Evolutionary conservation across 2,329 filamentous ascomycete genomes (phyloP).

Genomic region (Tolypocladium tundrense): DNA sequence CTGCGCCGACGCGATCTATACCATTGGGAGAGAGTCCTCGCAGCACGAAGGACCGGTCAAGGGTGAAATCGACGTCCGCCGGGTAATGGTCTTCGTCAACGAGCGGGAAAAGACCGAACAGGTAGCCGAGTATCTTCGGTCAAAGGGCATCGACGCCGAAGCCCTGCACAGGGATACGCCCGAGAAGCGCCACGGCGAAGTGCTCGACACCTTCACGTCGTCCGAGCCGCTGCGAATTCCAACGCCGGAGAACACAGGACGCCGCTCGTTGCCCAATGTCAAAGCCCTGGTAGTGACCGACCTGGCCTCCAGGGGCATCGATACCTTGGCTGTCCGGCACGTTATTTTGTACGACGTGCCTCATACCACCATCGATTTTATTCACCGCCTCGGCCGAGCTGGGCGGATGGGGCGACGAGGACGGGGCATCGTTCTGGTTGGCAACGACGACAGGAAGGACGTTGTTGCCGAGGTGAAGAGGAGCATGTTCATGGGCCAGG

Average conservation of each 20-base stretch:
- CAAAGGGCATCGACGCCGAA: conserved; percentile 81
- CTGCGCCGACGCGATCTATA: conserved; percentile 90
- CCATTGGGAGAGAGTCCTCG: conserved; percentile 68
- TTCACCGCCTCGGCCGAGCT: conserved; percentile 85
- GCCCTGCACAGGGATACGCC: conserved; percentile 78
- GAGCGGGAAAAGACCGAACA: conserved; percentile 82
- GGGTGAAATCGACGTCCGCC: conserved; percentile 58
- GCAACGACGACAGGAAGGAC: conserved; percentile 80
- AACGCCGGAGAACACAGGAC: conserved; percentile 17
- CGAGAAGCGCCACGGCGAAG: conserved; percentile 66
- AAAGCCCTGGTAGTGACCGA: conserved; percentile 94
- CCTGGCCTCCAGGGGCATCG: conserved; percentile 83
- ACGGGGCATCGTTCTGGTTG: conserved; percentile 80
- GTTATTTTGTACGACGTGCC: conserved; percentile 97
- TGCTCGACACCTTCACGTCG: conserved; percentile 64
- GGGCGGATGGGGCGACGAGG: conserved; percentile 89
- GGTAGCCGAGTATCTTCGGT: conserved; percentile 65
- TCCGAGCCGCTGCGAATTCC: conserved; percentile 28
- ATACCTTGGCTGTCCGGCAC: conserved; percentile 81
- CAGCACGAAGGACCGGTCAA: conserved; percentile 46
- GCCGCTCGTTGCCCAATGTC: conserved; percentile 57
- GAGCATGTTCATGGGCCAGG: conserved; percentile 75
- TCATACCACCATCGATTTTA: conserved; percentile 95
- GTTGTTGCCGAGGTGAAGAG: conserved; percentile 86
- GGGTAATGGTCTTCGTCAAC: conserved; percentile 93